Conservation (phyloP, 2,329 filamentous ascomycete genomes). For the Colletotrichum simmondsii region DNA sequence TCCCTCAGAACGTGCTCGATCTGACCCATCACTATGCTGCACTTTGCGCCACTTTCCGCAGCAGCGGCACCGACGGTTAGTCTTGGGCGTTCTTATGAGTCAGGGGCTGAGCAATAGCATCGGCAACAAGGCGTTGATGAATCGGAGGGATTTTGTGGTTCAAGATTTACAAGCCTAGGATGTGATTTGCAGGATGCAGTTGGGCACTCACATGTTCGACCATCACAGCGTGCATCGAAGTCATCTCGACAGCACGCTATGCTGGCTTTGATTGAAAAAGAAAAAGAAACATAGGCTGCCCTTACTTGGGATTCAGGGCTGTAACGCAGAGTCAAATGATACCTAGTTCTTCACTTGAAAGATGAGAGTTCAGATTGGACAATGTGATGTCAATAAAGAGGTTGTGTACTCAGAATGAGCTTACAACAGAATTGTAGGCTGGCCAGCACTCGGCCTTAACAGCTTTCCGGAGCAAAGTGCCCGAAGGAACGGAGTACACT, state of each 20-base stretch:
- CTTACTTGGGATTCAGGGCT: conserved; percentile 12
- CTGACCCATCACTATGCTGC: conserved; percentile 96
- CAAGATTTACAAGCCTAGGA: conserved; percentile 3
- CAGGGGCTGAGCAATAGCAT: neutral
- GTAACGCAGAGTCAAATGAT: conserved; percentile 33
- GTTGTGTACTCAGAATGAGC: neutral
- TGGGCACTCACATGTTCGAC: conserved; percentile 16
- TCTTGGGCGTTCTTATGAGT: neutral
- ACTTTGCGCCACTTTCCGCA: conserved; percentile 93
- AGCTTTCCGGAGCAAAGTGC: neutral
- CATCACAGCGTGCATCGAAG: conserved; percentile 11
- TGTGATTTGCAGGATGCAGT: conserved; percentile 14
- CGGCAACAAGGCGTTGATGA: neutral
- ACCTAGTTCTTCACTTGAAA: conserved; percentile 21
- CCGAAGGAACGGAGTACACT: conserved; percentile 16
- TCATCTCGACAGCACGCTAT: conserved; percentile 17
- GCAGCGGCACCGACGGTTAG: conserved; percentile 89
- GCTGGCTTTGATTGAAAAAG: conserved; percentile 12
- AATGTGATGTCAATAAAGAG: neutral
- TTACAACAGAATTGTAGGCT: neutral
- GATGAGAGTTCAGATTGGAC: neutral
- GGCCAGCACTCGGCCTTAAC: neutral
- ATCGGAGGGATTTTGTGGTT: conserved; percentile 5
- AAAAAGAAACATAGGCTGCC: conserved; percentile 21
- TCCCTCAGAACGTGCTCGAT: conserved; percentile 93